These are phyloP conservation scores for Wallacemonas rigidus DNA, from an alignment of 208 protist species.

Conservation along the genomic window DNA sequence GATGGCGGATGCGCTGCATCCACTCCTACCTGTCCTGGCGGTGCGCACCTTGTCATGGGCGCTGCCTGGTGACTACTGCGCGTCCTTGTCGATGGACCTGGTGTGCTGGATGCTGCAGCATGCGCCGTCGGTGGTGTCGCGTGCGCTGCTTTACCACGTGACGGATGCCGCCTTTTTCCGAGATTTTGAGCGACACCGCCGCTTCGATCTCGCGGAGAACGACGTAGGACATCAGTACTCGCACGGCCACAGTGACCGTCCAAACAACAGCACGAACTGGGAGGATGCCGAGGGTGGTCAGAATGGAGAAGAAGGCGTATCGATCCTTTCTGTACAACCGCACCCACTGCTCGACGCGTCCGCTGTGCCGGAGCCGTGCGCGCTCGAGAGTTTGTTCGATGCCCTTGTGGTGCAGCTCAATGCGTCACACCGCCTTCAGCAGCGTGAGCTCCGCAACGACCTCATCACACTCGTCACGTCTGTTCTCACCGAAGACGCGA, in stretches of 20 bases:
- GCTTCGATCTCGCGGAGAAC: neutral
- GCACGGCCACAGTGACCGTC: too few species aligned
- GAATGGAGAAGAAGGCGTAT: neutral
- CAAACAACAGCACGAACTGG: too few species aligned
- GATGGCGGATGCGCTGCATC: conserved; percentile 16
- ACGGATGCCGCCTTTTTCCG: neutral
- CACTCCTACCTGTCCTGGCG: conserved; percentile 34
- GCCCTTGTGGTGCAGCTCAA: conserved; percentile 60
- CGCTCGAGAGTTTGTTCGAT: conserved; percentile 56
- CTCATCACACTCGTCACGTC: conserved; percentile 46
- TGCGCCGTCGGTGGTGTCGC: conserved; percentile 35
- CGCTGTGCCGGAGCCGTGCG: conserved; percentile 28
- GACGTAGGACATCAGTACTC: too few species aligned
- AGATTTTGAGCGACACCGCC: neutral
- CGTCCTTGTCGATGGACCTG: conserved; percentile 54
- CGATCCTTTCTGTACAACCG: too few species aligned
- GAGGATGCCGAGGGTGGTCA: neutral
- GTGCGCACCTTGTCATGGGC: conserved; percentile 36
- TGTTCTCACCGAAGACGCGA: conserved; percentile 43
- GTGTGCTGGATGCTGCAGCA: conserved; percentile 48
- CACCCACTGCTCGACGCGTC: neutral
- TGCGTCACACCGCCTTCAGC: conserved; percentile 38
- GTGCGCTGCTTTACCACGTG: conserved; percentile 43
- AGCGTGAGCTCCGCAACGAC: conserved; percentile 76
- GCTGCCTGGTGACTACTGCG: conserved; percentile 39